These are phyloP conservation scores for Aspergillus uvarum DNA, from an alignment of 2,329 filamentous ascomycete species.

Conservation along the genomic window DNA sequence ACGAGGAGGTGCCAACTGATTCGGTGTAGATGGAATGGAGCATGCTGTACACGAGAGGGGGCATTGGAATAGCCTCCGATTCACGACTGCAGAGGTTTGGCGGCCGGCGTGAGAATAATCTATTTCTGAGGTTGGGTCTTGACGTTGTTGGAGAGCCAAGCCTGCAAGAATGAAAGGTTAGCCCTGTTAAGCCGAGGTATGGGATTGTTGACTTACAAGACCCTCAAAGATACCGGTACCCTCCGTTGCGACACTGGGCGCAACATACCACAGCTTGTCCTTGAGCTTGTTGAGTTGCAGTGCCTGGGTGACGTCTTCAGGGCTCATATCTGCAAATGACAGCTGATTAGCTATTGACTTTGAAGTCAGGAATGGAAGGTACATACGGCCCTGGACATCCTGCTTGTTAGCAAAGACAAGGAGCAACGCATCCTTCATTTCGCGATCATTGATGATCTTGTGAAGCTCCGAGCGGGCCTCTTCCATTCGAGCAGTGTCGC, in stretches of 20 bases:
- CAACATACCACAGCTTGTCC: constrained; percentile 82
- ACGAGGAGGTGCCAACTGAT: constrained; percentile 29
- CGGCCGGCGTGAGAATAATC: constrained; percentile 14
- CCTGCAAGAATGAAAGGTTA: constrained; percentile 38
- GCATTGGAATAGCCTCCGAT: neutral
- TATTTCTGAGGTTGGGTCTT: constrained; percentile 55
- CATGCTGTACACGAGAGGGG: constrained; percentile 37
- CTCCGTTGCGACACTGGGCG: constrained; percentile 77
- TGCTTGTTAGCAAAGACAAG: constrained; percentile 99
- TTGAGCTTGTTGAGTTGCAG: constrained; percentile 75
- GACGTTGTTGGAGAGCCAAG: constrained; percentile 82
- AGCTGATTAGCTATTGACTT: constrained; percentile 14
- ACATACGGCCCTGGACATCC: constrained; percentile 77
- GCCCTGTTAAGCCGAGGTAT: neutral
- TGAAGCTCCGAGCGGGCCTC: constrained; percentile 92
- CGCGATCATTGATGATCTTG: constrained; percentile 95
- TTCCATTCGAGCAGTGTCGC: constrained; percentile 85
- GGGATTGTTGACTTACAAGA: constrained; percentile 52
- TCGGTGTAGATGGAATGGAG: constrained; percentile 18
- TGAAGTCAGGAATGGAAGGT: neutral
- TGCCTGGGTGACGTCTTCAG: constrained; percentile 74
- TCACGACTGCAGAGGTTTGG: neutral
- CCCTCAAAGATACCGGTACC: constrained; percentile 80
- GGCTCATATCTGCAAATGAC: constrained; percentile 67
- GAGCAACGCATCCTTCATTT: constrained; percentile 93